Evolutionary conservation across 768 basidiomycete species (phyloP).

Genomic region (Hygrophorus pudorinus): DNA sequence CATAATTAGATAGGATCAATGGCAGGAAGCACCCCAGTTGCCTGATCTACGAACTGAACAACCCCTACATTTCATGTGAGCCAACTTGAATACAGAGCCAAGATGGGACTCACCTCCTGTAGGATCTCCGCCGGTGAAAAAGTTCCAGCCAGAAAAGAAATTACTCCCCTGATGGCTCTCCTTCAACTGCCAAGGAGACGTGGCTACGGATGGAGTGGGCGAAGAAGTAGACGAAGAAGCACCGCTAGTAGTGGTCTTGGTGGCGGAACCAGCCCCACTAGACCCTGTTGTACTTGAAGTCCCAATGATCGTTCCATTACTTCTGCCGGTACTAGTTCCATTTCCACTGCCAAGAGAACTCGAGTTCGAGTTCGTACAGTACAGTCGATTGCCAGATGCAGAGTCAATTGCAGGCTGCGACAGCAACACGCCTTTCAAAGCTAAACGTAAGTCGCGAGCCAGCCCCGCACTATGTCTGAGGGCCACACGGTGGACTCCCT

Average conservation of each 20-base stretch:
- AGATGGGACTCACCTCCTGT: slow-evolving; percentile 44
- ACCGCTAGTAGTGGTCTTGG: slow-evolving; percentile 11
- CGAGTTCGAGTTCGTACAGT: slow-evolving; percentile 31
- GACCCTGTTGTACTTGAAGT: slow-evolving; percentile 8
- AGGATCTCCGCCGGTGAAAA: slow-evolving; percentile 61
- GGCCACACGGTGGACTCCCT: slow-evolving; percentile 44
- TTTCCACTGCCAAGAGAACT: slow-evolving; percentile 13
- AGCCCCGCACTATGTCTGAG: slow-evolving; percentile 48
- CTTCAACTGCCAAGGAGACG: slow-evolving; percentile 50
- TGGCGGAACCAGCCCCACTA: slow-evolving; percentile 8
- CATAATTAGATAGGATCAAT: neutral
- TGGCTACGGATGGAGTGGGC: slow-evolving; percentile 7
- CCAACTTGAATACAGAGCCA: neutral
- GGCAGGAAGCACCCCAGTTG: slow-evolving; percentile 36
- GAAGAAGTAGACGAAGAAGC: too few species aligned
- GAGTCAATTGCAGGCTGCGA: slow-evolving; percentile 20
- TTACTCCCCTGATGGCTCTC: slow-evolving; percentile 51
- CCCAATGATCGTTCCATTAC: slow-evolving; percentile 1
- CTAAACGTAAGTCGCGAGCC: slow-evolving; percentile 60
- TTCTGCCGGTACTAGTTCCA: slow-evolving; percentile 8
- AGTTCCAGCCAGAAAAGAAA: slow-evolving; percentile 82
- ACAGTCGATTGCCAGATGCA: slow-evolving; percentile 14
- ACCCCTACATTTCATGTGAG: slow-evolving; percentile 17
- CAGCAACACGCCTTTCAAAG: slow-evolving; percentile 45
- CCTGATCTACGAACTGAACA: slow-evolving; percentile 58